Evolutionary conservation across 2,329 filamentous ascomycete genomes (phyloP).

Genomic region (Ceratocystis albifundus): DNA sequence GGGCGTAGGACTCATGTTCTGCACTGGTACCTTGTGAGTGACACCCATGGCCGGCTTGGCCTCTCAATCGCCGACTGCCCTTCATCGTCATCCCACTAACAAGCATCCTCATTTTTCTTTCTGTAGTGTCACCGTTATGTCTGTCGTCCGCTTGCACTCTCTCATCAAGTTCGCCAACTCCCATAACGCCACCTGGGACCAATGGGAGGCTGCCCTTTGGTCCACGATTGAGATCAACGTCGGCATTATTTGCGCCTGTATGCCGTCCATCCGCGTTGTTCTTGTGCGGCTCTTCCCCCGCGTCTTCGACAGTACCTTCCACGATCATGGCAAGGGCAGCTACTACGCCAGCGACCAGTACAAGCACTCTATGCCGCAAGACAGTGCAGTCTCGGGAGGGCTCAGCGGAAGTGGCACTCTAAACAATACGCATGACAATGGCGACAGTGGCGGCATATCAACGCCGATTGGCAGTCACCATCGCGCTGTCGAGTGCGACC

Average conservation of each 20-base stretch:
- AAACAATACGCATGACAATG: neutral
- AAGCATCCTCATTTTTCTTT: neutral
- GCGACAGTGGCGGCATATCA: neutral
- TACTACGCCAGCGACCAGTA: conserved; percentile 27
- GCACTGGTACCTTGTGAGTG: conserved; percentile 33
- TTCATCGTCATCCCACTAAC: conserved; percentile 17
- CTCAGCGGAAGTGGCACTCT: neutral
- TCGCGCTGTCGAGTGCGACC: neutral
- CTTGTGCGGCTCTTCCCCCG: conserved; percentile 30
- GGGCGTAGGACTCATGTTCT: conserved; percentile 36
- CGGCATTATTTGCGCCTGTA: conserved; percentile 30
- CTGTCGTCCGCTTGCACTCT: conserved; percentile 28
- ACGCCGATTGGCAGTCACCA: neutral
- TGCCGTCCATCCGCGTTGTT: conserved; percentile 29
- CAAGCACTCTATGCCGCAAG: neutral
- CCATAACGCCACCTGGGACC: conserved; percentile 28
- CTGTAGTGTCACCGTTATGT: conserved; percentile 28
- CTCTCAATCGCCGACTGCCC: neutral
- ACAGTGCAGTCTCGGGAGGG: neutral
- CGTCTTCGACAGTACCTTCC: conserved; percentile 27
- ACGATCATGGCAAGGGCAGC: conserved; percentile 16
- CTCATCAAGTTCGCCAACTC: conserved; percentile 27
- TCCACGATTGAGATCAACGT: conserved; percentile 30
- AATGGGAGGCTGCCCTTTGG: conserved; percentile 28
- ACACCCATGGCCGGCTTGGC: neutral